Evolutionary conservation across 2,329 filamentous ascomycete species (phyloP).

Genomic region (Nectriaceae sp.): DNA sequence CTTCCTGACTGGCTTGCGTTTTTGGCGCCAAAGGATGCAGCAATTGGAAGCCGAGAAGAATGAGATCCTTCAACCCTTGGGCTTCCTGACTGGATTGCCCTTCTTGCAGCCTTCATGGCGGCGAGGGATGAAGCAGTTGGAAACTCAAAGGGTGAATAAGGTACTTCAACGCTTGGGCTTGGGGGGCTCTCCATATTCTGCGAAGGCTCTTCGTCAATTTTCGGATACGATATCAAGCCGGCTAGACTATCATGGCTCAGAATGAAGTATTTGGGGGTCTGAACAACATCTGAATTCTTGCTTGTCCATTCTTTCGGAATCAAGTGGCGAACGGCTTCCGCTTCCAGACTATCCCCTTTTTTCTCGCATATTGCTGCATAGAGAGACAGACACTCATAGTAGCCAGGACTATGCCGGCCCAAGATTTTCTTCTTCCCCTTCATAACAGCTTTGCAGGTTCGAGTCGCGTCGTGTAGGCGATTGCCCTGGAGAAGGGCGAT

Average conservation of each 20-base stretch:
- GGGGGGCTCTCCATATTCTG: too few species aligned
- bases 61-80: too few species aligned
- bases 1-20: too few species aligned
- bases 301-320: slow-evolving; percentile 1
- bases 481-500: background rate
- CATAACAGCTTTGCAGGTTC: background rate
- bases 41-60: too few species aligned
- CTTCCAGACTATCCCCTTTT: background rate
- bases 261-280: background rate
- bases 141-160: too few species aligned
- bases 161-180: too few species aligned
- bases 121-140: too few species aligned
- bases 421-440: slow-evolving; percentile 4
- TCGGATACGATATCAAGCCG: background rate
- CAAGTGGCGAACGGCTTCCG: slow-evolving; percentile 1
- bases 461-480: slow-evolving; percentile 2
- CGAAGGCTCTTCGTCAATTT: background rate
- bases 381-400: slow-evolving; percentile 1
- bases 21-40: too few species aligned
- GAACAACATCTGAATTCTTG: background rate
- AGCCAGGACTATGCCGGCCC: slow-evolving; percentile 1
- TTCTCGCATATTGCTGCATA: slow-evolving; percentile 4
- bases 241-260: background rate
- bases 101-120: too few species aligned
- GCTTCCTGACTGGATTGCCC: too few species aligned